Evolutionary conservation across 139 green algal genomes (phyloP), one percentile per base, ranked within the genome.

Genomic region (Picochlorum sp.): DNA sequence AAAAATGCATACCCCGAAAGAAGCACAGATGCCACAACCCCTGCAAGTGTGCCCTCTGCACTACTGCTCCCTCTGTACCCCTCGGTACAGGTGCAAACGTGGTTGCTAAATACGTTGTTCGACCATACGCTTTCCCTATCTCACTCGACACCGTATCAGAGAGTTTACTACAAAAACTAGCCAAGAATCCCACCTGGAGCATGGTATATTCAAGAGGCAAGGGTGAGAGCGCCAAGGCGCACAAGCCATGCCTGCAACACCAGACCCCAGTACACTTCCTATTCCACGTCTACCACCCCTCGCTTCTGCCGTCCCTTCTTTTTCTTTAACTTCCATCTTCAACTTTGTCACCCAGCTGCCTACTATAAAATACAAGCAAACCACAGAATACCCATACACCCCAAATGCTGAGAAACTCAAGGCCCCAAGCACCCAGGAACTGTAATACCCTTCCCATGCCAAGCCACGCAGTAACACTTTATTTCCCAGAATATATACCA

Each of bases 281-380:
- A 86, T 72, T 0, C 79, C 82, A 3, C 92, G 62, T 4, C 84
- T 69, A 0, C 92, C 92, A 9, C 77, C 89, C 0, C 88, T 73
- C 9, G 86, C 85, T 63, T 98, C 92, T 9, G 92, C 92, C 52
- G 96, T 98, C 28, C 92, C 92, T 65, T 94, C 89, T 38, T 64
- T 47, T 69, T 92, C 78, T 79, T 98, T 98, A 70, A 96, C 80
- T 66, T 92, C 74, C 58, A 98, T 61, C 71, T 90, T 92, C 14
- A 98, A 26, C 57, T 97, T 98, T 2, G 92, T 98, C 1, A 92
- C 90, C 47, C n/a, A 54, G 1, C 86, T 89, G 7, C 89, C 89
- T 11, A 92, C 57, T n/a, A 95, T 73, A 69, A 98, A 98, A 82
- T 98, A 98, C 1, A 92, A 51, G 76, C 89, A 96, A 5, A 98